Conservation (phyloP, 768 basidiomycete species). For the Tylopilus subfusipes region DNA sequence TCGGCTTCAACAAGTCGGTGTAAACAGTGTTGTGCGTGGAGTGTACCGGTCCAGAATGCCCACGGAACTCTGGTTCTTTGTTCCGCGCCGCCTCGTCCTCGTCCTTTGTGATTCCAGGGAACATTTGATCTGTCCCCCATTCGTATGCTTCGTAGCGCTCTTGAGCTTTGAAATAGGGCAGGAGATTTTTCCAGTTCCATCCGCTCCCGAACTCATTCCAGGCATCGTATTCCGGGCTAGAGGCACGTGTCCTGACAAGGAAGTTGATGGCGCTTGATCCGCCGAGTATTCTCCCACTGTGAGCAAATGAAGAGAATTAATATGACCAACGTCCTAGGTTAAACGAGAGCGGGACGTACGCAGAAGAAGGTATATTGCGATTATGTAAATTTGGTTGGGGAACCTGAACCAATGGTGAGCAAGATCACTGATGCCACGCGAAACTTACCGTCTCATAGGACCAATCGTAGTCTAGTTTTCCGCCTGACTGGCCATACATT, state of each 20-base stretch:
- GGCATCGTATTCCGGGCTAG: slow-evolving; percentile 17
- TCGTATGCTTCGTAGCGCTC: slow-evolving; percentile 8
- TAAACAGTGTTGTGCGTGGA: slow-evolving; percentile 16
- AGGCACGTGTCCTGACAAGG: slow-evolving; percentile 20
- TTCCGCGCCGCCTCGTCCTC: slow-evolving; percentile 11
- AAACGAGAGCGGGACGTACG: neutral
- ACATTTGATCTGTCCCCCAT: slow-evolving; percentile 12
- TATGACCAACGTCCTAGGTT: too few relatives aligned
- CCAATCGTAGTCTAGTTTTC: slow-evolving; percentile 16
- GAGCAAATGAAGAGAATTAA: neutral
- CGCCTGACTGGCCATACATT: neutral
- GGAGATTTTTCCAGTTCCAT: slow-evolving; percentile 16
- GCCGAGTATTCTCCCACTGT: slow-evolving; percentile 18
- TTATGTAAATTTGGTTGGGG: slow-evolving; percentile 10
- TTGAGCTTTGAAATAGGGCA: slow-evolving; percentile 14
- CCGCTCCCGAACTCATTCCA: slow-evolving; percentile 17
- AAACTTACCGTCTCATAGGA: slow-evolving; percentile 12
- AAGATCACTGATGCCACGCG: neutral
- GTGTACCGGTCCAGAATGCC: slow-evolving; percentile 7
- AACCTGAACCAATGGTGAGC: slow-evolving; percentile 4
- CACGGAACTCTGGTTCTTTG: slow-evolving; percentile 10
- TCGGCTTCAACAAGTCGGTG: slow-evolving; percentile 14
- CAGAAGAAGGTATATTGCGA: neutral
- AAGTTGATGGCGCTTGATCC: slow-evolving; percentile 20
- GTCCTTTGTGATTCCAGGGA: slow-evolving; percentile 8